Percentiles rank a stretch among this genome's conserved stretches.
phyloP scores from a whole-genome alignment of 2,329 filamentous ascomycete species.

The Pseudogymnoascus sp. region DNA sequence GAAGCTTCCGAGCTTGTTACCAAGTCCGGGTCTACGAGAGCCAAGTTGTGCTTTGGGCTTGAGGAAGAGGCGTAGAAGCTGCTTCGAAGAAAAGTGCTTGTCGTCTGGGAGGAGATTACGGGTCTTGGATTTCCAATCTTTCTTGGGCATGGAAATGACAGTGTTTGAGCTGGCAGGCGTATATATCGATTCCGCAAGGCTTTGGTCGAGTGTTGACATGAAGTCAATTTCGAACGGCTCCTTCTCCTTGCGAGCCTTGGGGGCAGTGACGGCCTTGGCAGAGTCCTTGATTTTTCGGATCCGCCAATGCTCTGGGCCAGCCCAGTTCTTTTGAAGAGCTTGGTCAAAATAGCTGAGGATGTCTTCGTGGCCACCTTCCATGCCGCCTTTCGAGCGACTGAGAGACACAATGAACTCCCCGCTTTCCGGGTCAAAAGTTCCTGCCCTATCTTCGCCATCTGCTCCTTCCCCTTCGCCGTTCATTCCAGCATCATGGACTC shows the following conservation, averaged over 20 bases:
- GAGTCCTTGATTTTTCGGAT: slow-evolving; percentile 85
- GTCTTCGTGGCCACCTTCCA: slow-evolving; percentile 67
- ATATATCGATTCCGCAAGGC: slow-evolving; percentile 69
- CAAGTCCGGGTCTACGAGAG: slow-evolving; percentile 50
- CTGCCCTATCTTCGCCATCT: slow-evolving; percentile 42
- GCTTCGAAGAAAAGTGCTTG: slow-evolving; percentile 94
- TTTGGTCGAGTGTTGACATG: slow-evolving; percentile 61
- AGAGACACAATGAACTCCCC: slow-evolving; percentile 76
- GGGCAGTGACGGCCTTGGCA: slow-evolving; percentile 54
- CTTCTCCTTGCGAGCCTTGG: slow-evolving; percentile 79
- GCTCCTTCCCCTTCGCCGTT: slow-evolving; percentile 47
- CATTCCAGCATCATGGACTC: slow-evolving; percentile 60
- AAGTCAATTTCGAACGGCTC: slow-evolving; percentile 96
- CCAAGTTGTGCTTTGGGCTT: slow-evolving; percentile 87
- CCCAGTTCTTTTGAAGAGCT: slow-evolving; percentile 94
- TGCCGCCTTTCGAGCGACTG: slow-evolving; percentile 57
- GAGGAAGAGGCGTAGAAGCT: slow-evolving; percentile 81
- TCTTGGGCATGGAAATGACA: slow-evolving; percentile 78
- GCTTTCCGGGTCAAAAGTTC: slow-evolving; percentile 57
- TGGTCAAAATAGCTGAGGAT: slow-evolving; percentile 98
- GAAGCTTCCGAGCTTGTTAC: slow-evolving; percentile 36
- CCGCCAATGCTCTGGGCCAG: slow-evolving; percentile 96
- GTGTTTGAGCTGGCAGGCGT: slow-evolving; percentile 74
- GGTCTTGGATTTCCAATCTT: slow-evolving; percentile 91
- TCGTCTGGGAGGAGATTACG: slow-evolving; percentile 92